Conservation (phyloP, 106 monocot genomes). For the Gastrodia elata region DNA sequence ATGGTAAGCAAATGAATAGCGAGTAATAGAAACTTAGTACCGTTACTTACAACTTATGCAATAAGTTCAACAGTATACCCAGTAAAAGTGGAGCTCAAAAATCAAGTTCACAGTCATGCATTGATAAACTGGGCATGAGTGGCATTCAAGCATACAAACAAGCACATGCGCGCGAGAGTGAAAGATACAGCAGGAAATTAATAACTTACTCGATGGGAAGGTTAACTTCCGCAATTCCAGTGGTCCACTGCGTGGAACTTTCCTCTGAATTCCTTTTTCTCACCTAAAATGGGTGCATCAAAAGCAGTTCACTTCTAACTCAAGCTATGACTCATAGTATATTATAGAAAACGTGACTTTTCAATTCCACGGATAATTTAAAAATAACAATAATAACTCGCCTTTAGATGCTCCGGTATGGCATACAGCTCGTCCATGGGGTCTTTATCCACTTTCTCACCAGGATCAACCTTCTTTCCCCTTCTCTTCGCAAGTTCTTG, state of each 20-base stretch:
- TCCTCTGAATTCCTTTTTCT: constrained; percentile 95
- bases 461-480: constrained; percentile 50
- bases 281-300: constrained; percentile 29
- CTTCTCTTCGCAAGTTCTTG: constrained; percentile 66
- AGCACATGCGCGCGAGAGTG: neutral
- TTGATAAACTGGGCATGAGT: neutral
- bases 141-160: neutral
- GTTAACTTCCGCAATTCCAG: constrained; percentile 94
- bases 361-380: neutral
- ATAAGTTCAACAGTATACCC: neutral
- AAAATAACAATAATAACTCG: neutral
- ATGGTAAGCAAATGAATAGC: neutral
- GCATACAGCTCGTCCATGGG: constrained; percentile 75
- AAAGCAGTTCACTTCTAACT: neutral
- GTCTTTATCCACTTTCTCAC: constrained; percentile 57
- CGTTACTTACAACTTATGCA: neutral
- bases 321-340: neutral
- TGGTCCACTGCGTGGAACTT: constrained; percentile 97
- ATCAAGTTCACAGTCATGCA: neutral
- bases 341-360: neutral
- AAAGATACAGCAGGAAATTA: neutral
- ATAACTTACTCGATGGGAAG: constrained; percentile 78
- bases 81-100: neutral
- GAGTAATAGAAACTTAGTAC: neutral
- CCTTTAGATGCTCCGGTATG: constrained; percentile 88